Conservation (phyloP, 768 basidiomycete genomes). For the Sutorius australiensis region DNA sequence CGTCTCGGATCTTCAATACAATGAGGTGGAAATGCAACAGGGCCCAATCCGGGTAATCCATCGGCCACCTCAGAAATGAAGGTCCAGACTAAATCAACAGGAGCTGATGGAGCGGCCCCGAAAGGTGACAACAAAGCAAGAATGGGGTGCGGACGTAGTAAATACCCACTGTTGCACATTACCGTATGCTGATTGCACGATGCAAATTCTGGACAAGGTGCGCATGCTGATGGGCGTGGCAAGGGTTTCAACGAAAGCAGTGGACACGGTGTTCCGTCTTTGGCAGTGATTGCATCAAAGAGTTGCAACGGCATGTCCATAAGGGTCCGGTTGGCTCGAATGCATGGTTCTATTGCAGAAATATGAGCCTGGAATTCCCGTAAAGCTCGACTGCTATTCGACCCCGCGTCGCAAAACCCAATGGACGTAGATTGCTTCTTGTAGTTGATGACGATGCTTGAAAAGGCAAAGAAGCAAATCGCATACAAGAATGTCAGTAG, state of each 20-base stretch:
- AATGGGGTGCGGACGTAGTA: slow-evolving; percentile 60
- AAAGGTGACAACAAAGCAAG: slow-evolving; percentile 43
- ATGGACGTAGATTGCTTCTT: slow-evolving; percentile 66
- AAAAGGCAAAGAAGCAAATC: slow-evolving; percentile 33
- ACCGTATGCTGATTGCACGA: slow-evolving; percentile 54
- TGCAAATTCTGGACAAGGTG: slow-evolving; percentile 69
- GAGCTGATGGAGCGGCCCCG: slow-evolving; percentile 36
- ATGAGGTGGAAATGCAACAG: slow-evolving; percentile 69
- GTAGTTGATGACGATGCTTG: slow-evolving; percentile 43
- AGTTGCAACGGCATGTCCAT: slow-evolving; percentile 34
- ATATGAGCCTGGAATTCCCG: slow-evolving; percentile 44
- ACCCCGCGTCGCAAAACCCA: slow-evolving; percentile 73
- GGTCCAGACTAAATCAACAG: slow-evolving; percentile 44
- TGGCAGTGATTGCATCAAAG: slow-evolving; percentile 23
- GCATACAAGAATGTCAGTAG: slow-evolving; percentile 43
- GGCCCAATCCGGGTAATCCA: slow-evolving; percentile 74
- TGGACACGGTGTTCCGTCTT: slow-evolving; percentile 46
- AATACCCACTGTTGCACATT: slow-evolving; percentile 63
- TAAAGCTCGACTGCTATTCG: slow-evolving; percentile 53
- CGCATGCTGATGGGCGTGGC: slow-evolving; percentile 60
- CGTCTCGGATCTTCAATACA: slow-evolving; percentile 77
- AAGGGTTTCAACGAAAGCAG: slow-evolving; percentile 52
- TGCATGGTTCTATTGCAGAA: slow-evolving; percentile 52
- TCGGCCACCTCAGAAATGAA: slow-evolving; percentile 47
- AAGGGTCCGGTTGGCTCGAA: slow-evolving; percentile 49